A percentile compares a stretch with the other conserved stretches of the same genome.
phyloP scores from a whole-genome alignment of 805 yeast genomes.

The Millerozyma acaciae region DNA sequence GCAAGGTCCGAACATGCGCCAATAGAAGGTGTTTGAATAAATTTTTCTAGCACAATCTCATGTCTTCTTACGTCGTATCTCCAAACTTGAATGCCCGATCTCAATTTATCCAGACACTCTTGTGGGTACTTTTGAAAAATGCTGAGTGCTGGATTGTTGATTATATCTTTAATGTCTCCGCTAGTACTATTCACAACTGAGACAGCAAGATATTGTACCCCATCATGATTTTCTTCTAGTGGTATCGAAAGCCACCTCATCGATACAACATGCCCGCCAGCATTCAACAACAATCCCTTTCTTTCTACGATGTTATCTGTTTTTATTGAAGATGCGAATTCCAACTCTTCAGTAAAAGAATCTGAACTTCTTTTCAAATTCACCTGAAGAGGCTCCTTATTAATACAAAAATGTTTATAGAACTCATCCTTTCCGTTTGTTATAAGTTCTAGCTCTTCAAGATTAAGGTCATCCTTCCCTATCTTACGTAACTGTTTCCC shows the following conservation, averaged over 20 bases:
- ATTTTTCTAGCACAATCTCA: constrained; percentile 22
- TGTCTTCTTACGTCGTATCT: constrained; percentile 25
- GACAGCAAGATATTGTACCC: constrained; percentile 46
- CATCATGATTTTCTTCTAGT: constrained; percentile 11
- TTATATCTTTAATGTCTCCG: constrained; percentile 14
- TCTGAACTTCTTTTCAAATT: background rate
- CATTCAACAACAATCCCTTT: constrained; percentile 40
- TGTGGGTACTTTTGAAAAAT: constrained; percentile 18
- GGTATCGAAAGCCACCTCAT: constrained; percentile 54
- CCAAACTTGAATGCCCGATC: constrained; percentile 46
- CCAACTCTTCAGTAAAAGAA: background rate
- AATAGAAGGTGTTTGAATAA: constrained; percentile 30
- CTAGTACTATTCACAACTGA: constrained; percentile 37
- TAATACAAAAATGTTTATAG: constrained; percentile 4
- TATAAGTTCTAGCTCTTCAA: constrained; percentile 9
- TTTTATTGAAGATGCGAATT: constrained; percentile 4
- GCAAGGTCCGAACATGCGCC: constrained; percentile 43
- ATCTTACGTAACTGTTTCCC: constrained; percentile 1
- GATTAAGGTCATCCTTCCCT: constrained; percentile 6
- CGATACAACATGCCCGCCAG: constrained; percentile 52
- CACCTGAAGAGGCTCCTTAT: constrained; percentile 1
- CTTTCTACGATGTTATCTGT: constrained; percentile 12
- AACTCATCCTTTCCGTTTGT: constrained; percentile 5
- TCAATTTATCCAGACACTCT: constrained; percentile 9
- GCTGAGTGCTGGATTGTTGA: constrained; percentile 28